phyloP scores from a whole-genome alignment of 257 asterid species.

The Capsicum baccatum region DNA sequence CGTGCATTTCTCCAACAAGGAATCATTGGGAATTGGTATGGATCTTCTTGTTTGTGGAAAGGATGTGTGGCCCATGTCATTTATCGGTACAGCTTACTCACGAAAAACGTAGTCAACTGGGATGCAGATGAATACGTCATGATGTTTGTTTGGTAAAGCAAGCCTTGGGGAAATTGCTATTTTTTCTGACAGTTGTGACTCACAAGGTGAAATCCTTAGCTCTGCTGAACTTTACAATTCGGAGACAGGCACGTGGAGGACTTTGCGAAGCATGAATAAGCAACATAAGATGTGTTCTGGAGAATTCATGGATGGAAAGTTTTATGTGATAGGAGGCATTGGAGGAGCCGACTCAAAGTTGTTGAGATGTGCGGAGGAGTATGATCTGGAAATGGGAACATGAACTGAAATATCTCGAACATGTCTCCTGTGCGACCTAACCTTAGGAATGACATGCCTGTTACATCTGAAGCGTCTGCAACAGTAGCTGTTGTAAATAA shows the following conservation, averaged over 20 bases:
- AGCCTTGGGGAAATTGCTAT: conserved; percentile 84
- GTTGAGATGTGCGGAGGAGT: too few species aligned
- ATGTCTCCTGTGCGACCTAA: conserved; percentile 76
- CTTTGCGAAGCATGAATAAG: background rate
- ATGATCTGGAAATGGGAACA: conserved; percentile 30
- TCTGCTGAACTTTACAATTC: conserved; percentile 74
- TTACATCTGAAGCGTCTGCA: conserved; percentile 83
- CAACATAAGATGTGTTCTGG: too few species aligned
- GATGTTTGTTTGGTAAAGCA: conserved; percentile 87
- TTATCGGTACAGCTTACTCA: too few species aligned
- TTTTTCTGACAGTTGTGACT: conserved; percentile 86
- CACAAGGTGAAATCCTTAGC: conserved; percentile 46
- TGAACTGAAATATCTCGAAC: conserved; percentile 79
- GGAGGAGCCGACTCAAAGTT: too few species aligned
- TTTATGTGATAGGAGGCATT: too few species aligned
- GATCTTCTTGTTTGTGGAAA: too few species aligned
- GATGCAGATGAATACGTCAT: conserved; percentile 74
- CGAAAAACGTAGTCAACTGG: conserved; percentile 84
- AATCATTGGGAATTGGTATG: conserved; percentile 84
- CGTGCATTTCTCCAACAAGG: conserved; percentile 69
- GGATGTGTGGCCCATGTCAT: too few species aligned
- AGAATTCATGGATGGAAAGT: too few species aligned
- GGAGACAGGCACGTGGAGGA: conserved; percentile 56
- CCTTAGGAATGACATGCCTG: conserved; percentile 54
- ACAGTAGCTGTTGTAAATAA: conserved; percentile 80